Evolutionary conservation across 169 alveolate genomes (phyloP), one percentile per base, ranked within the genome.

Genomic region (Plasmodium blacklocki): DNA sequence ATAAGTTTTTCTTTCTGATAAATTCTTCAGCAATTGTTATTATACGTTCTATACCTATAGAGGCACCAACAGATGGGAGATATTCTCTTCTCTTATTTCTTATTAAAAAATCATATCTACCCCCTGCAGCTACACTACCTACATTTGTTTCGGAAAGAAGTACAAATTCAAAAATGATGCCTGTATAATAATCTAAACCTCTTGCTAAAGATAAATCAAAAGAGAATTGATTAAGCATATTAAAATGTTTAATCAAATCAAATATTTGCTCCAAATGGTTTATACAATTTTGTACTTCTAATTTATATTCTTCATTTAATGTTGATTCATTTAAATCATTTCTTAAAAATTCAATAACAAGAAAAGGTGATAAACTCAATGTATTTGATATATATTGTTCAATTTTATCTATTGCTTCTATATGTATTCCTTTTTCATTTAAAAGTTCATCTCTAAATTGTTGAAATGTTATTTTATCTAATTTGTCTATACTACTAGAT

Each of bases 71-170:
- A 7, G 99, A 97, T 11, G 99, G 99, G 26, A 97, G 93, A 32
- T 88, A 76, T 71, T 96, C 95, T 26, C 96, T 95, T 50, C 97
- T 90, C 76, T 97, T 96, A 96, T 96, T 96, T 21, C 99, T 98
- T 29, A 98, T 97, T 39, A 98, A 94, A 21, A 94, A 96, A 86
- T 98, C 99, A 86, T 98, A 98, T 73, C 99, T 91, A 9, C 99
- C 99, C 12, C 99, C 99, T 8, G 99, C 99, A n/a, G 98, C 99
- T 14, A 98, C 97, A 21, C 99, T 97, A 2, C 99, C 99, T 26
- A 98, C 96, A 45, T 93, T 94, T 18, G 91, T 76, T 21, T 92
- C 94, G 12, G 95, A 96, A 11, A 95, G 88, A 14, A 98, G 91
- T 32, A 98, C 98, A 11, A 98, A 99, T 86, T 98, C 99, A 67